Base-by-base conservation (phyloP, 495 filamentous ascomycete species). In the Podospora pseudopauciseta region DNA sequence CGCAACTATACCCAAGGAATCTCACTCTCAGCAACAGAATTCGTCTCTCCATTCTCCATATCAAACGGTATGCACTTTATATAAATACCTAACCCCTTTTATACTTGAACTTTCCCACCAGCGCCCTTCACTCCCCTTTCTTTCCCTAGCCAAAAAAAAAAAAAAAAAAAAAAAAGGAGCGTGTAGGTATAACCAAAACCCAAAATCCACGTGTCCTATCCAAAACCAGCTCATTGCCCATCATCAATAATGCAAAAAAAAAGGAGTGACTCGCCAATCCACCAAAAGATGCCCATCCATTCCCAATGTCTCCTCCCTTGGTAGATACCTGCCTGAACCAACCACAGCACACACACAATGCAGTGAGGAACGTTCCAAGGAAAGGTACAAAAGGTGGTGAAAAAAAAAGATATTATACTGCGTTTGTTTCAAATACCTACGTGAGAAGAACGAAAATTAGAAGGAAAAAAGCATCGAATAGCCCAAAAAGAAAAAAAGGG, bases 401-500 rank as follows among this genome's bases (percentile, higher is more conserved):
- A 49, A 13, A 49, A 49, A 49, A 49, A 49, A 16, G 39, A 56
- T 54, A 67, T 61, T 15, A 16, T 3, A 58, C 26, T 20, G 27
- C 49, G 4, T 19, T 16, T 54, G 3, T 4, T 54, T 26, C 56
- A 15, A 9, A 56, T 2, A 23, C 28, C 49, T 54, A 57, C 16
- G 23, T 58, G 15, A 53, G 9, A 53, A 16, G 16, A 30, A 34
- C 7, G 64, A 55, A 4, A 1, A 54, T 15, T 60, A 60, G 20
- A 61, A 39, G 34, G 6, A 11, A 39, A 39, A 39, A 39, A 39
- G 20, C 23, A 23, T 39, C 11, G 34, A 39, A 39, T 57, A 57
- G 0, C 54, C 54, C 54, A 58, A 56, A 56, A 15, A 19, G 19
- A 56, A 58, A 20, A 58, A 58, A 58, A 65, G 65, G 55, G 27